A percentile compares a stretch with the other conserved stretches of the same genome.
Conservation (phyloP, 768 basidiomycete species). For the Lactarius pseudohatsudake region DNA sequence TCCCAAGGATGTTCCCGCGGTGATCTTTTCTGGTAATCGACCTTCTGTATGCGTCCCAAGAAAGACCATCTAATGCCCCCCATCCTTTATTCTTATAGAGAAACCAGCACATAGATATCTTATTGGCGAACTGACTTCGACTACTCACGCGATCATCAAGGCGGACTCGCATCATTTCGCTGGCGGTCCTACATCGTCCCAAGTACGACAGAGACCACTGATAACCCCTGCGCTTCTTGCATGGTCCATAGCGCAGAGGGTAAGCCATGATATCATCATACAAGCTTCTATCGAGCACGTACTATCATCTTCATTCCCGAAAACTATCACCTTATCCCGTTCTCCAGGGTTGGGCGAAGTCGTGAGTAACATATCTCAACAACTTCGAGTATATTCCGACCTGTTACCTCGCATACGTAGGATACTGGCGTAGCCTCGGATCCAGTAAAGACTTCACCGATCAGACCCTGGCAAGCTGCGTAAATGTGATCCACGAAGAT, state of each 20-base stretch:
- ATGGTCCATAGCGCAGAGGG: slow-evolving; percentile 18
- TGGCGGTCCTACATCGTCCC: neutral
- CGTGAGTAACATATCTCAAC: slow-evolving; percentile 6
- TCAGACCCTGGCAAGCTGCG: neutral
- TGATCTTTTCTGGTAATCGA: slow-evolving; percentile 11
- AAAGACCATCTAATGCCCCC: neutral
- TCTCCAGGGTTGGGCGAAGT: slow-evolving; percentile 9
- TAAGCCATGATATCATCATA: neutral
- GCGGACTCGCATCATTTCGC: neutral
- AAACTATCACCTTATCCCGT: neutral
- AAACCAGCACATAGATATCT: neutral
- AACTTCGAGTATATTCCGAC: neutral
- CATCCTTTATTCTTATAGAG: neutral
- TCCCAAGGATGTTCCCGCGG: neutral
- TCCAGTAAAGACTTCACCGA: slow-evolving; percentile 6
- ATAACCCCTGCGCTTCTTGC: slow-evolving; percentile 9
- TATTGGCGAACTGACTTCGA: neutral
- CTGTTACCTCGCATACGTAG: neutral
- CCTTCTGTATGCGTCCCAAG: neutral
- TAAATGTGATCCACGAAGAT: slow-evolving; percentile 7
- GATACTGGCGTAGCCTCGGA: slow-evolving; percentile 19
- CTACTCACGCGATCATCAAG: neutral
- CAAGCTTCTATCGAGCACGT: slow-evolving; percentile 13
- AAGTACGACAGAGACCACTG: neutral
- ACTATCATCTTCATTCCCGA: neutral